phyloP scores from a whole-genome alignment of 768 basidiomycete species.

The Pleurotus tuoliensis region DNA sequence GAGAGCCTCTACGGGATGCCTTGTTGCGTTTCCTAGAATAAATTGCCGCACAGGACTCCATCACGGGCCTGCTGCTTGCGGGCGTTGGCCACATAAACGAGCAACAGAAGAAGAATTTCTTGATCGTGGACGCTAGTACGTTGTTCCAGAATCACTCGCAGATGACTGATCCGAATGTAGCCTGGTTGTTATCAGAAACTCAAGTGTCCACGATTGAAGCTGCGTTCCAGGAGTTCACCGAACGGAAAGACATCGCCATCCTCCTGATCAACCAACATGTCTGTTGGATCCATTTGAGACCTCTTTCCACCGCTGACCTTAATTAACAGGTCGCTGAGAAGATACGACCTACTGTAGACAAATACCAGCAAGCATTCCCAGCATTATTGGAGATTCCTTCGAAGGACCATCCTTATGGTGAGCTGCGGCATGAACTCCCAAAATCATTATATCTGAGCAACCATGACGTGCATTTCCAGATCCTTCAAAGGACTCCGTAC shows the following conservation, averaged over 20 bases:
- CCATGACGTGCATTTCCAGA: conserved; percentile 43
- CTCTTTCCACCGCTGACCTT: conserved; percentile 6
- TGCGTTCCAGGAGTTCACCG: conserved; percentile 91
- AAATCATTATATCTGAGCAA: background rate
- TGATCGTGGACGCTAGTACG: conserved; percentile 91
- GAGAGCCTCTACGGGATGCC: conserved; percentile 15
- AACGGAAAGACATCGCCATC: conserved; percentile 93
- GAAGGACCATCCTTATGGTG: conserved; percentile 98
- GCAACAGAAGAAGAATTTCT: conserved; percentile 95
- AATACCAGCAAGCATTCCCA: conserved; percentile 94
- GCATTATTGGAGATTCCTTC: conserved; percentile 96
- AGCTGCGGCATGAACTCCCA: conserved; percentile 17
- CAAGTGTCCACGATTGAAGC: conserved; percentile 86
- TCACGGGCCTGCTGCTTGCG: conserved; percentile 92
- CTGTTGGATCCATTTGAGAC: conserved; percentile 22
- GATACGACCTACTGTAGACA: conserved; percentile 92
- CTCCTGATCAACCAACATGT: conserved; percentile 98
- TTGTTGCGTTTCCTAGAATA: conserved; percentile 6
- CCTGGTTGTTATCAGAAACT: conserved; percentile 59
- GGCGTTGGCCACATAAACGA: conserved; percentile 91
- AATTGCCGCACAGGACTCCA: conserved; percentile 69
- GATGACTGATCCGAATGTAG: too few relatives aligned
- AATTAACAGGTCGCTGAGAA: conserved; percentile 86
- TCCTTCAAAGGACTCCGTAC: conserved; percentile 91
- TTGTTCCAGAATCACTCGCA: conserved; percentile 7